phyloP scores from a whole-genome alignment of 768 basidiomycete species.

The Favolaschia claudopus region DNA sequence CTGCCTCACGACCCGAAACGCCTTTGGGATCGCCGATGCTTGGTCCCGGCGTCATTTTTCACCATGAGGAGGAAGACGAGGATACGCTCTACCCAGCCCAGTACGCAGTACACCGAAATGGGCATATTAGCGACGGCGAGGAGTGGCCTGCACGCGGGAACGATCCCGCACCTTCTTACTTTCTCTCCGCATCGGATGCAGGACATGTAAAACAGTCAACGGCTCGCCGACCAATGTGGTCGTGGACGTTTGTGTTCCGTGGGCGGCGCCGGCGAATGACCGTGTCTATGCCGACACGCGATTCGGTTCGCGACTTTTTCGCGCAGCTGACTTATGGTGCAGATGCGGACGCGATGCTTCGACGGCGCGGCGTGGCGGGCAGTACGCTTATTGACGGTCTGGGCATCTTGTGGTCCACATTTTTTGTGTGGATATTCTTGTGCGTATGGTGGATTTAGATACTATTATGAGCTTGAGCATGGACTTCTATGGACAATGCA shows the following conservation, averaged over 20 bases:
- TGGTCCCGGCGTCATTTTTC: conserved; percentile 34
- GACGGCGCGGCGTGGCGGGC: conserved; percentile 40
- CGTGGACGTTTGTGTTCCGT: conserved; percentile 62
- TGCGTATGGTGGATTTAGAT: conserved; percentile 47
- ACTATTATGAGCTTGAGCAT: not conserved
- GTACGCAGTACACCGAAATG: conserved; percentile 51
- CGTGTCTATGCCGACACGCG: conserved; percentile 50
- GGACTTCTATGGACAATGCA: conserved; percentile 1
- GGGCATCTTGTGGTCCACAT: conserved; percentile 46
- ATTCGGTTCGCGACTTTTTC: conserved; percentile 21
- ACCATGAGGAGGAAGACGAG: conserved; percentile 58
- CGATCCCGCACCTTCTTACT: conserved; percentile 36
- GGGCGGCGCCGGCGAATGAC: conserved; percentile 65
- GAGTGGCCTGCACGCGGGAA: conserved; percentile 46
- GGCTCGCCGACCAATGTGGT: conserved; percentile 45
- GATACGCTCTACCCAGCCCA: conserved; percentile 57
- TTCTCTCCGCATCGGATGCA: conserved; percentile 46
- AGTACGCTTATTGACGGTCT: conserved; percentile 49
- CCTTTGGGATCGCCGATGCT: conserved; percentile 47
- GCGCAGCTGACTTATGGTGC: conserved; percentile 22
- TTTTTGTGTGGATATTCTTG: conserved; percentile 43
- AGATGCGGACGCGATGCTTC: conserved; percentile 22
- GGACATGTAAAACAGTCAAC: conserved; percentile 29
- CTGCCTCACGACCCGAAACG: conserved; percentile 49
- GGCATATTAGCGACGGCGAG: conserved; percentile 39